These are phyloP conservation scores for Corchorus olitorius DNA, from an alignment of 345 rosid genomes.

Conservation along the genomic window DNA sequence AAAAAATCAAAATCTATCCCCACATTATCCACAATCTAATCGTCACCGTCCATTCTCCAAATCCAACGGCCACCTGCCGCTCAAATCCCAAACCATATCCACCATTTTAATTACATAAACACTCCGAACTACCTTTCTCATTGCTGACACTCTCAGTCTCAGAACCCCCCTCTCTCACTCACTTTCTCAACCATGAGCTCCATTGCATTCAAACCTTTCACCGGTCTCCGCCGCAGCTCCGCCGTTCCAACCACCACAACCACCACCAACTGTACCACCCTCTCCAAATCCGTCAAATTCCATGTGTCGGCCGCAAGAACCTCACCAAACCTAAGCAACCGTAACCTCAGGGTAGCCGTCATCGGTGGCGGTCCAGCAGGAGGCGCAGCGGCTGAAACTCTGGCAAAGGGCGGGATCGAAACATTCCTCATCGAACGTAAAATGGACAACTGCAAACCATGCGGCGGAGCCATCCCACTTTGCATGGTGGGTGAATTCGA, in stretches of 20 bases:
- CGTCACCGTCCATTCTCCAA: conserved; percentile 34
- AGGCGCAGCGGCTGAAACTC: conserved; percentile 76
- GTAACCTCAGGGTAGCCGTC: conserved; percentile 86
- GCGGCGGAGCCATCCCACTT: conserved; percentile 94
- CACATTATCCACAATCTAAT: conserved; percentile 56
- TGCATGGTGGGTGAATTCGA: conserved; percentile 98
- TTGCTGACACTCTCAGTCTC: neutral
- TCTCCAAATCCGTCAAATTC: conserved; percentile 10
- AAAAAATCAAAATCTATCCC: conserved; percentile 36
- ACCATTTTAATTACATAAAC: conserved; percentile 12
- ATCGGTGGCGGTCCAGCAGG: conserved; percentile 96
- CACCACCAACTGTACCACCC: conserved; percentile 20
- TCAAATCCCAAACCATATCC: conserved; percentile 71
- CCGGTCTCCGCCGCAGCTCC: conserved; percentile 71
- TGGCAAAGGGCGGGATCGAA: conserved; percentile 87
- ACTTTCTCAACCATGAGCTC: conserved; percentile 45
- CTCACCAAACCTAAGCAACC: conserved; percentile 62
- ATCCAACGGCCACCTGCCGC: conserved; percentile 48
- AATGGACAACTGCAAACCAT: conserved; percentile 93
- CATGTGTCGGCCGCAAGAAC: conserved; percentile 51
- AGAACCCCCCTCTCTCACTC: neutral
- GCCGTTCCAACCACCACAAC: conserved; percentile 31
- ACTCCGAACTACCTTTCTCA: neutral
- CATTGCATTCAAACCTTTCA: conserved; percentile 69
- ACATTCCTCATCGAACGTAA: conserved; percentile 83